These are phyloP conservation scores for Sporothrix protearum DNA, from an alignment of 2,329 filamentous ascomycete species.

Conservation along the genomic window DNA sequence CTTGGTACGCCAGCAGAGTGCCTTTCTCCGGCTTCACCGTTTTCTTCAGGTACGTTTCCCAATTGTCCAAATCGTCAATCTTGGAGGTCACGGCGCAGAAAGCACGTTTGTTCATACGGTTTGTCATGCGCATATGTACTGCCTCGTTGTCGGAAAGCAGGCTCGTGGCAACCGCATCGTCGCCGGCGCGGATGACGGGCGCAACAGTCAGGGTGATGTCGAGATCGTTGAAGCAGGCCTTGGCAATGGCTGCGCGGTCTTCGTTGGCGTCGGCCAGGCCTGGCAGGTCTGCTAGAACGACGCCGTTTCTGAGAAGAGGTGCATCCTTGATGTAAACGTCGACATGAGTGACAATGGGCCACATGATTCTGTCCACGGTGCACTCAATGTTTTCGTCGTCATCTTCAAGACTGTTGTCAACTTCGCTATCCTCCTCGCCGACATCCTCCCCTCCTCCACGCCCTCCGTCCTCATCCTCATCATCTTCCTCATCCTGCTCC, in stretches of 20 bases:
- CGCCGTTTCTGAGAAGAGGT: constrained; percentile 45
- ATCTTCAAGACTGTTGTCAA: neutral
- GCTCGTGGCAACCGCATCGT: constrained; percentile 29
- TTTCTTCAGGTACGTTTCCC: constrained; percentile 16
- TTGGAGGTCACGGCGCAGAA: constrained; percentile 35
- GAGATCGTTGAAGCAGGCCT: constrained; percentile 26
- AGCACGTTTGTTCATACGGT: constrained; percentile 28
- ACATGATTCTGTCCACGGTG: constrained; percentile 26
- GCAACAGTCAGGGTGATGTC: constrained; percentile 34
- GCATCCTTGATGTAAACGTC: constrained; percentile 43
- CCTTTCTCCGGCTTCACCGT: neutral
- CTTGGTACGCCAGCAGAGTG: neutral
- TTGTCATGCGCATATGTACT: constrained; percentile 32
- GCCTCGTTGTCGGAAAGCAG: constrained; percentile 34
- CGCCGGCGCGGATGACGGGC: constrained; percentile 31
- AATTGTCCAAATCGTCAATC: constrained; percentile 32
- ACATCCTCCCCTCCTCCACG: neutral
- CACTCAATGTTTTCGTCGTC: neutral
- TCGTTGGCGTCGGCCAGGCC: constrained; percentile 45
- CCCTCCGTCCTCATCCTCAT: too few species aligned
- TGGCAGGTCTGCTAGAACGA: constrained; percentile 52
- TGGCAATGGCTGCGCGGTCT: constrained; percentile 32
- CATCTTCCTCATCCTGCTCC: neutral
- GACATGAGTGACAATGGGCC: constrained; percentile 40
- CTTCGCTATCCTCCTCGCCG: neutral